phyloP scores from a whole-genome alignment of 1,284 basidiomycete genomes.

The Rhizopogon hawkerae region DNA sequence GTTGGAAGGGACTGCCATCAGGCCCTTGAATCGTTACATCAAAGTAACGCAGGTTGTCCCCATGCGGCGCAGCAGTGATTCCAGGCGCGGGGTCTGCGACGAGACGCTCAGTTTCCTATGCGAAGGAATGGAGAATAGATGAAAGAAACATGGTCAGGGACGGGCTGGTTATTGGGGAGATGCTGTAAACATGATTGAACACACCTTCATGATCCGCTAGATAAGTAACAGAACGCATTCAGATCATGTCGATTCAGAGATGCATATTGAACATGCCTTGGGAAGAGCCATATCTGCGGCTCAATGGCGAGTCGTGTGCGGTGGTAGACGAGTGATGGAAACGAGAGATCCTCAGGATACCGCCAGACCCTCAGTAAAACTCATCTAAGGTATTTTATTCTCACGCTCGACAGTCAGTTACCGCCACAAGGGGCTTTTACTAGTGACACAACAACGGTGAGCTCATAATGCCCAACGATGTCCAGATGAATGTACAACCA shows the following conservation, averaged over 20 bases:
- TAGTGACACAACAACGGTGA: background rate
- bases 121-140: conserved; percentile 12
- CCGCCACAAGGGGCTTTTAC: background rate
- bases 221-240: conserved; percentile 13
- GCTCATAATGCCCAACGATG: conserved; percentile 16
- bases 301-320: conserved; percentile 14
- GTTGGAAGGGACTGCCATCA: conserved; percentile 88
- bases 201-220: conserved; percentile 52
- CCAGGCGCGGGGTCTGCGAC: conserved; percentile 94
- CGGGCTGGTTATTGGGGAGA: conserved; percentile 6
- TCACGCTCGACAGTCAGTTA: conserved; percentile 10
- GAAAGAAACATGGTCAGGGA: conserved; percentile 11
- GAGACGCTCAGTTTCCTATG: conserved; percentile 92
- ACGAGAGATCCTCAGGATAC: conserved; percentile 6
- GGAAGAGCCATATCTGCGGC: conserved; percentile 23
- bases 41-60: conserved; percentile 98
- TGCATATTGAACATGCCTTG: conserved; percentile 16
- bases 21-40: conserved; percentile 96
- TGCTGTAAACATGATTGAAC: conserved; percentile 10
- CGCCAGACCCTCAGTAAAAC: background rate
- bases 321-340: conserved; percentile 12
- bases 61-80: conserved; percentile 88
- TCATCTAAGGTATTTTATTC: conserved; percentile 10
- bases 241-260: conserved; percentile 5
- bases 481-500: conserved; percentile 15